A percentile compares a stretch with the other conserved stretches of the same genome.
Conservation (phyloP, 305 asterid species). For the Solanum hybrid region DNA sequence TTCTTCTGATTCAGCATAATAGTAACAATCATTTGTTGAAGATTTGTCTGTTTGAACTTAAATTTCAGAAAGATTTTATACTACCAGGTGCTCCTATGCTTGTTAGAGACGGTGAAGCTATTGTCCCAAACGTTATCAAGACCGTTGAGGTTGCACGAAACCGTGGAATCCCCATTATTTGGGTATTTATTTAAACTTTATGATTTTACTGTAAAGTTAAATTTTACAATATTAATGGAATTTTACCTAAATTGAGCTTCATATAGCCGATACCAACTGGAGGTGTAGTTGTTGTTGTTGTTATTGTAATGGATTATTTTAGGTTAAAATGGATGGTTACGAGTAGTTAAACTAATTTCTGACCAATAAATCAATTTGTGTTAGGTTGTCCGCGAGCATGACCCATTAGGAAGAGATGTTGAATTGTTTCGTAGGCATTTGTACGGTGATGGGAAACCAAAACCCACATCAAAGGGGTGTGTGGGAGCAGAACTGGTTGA, state of each 20-base stretch:
- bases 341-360: not conserved
- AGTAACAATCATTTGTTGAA: not conserved
- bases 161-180: conserved; percentile 58
- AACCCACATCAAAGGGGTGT: conserved; percentile 60
- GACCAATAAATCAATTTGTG: not conserved
- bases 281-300: not conserved
- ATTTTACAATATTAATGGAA: not conserved
- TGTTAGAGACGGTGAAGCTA: conserved; percentile 55
- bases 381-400: conserved; percentile 91
- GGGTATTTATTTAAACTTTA: conserved; percentile 38
- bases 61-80: conserved; percentile 49
- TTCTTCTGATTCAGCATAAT: not conserved
- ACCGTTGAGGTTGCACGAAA: conserved; percentile 63
- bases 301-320: not conserved
- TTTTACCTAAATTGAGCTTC: not conserved
- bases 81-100: conserved; percentile 53
- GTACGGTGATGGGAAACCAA: conserved; percentile 47
- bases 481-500: conserved; percentile 74
- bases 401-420: conserved; percentile 79
- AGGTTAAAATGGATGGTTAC: not conserved
- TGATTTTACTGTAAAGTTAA: not conserved
- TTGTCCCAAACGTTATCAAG: conserved; percentile 63
- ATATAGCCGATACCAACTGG: not conserved
- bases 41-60: not conserved
- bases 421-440: conserved; percentile 66